Conservation (phyloP, 2,329 filamentous ascomycete genomes). For the Fusarium paranaense region DNA sequence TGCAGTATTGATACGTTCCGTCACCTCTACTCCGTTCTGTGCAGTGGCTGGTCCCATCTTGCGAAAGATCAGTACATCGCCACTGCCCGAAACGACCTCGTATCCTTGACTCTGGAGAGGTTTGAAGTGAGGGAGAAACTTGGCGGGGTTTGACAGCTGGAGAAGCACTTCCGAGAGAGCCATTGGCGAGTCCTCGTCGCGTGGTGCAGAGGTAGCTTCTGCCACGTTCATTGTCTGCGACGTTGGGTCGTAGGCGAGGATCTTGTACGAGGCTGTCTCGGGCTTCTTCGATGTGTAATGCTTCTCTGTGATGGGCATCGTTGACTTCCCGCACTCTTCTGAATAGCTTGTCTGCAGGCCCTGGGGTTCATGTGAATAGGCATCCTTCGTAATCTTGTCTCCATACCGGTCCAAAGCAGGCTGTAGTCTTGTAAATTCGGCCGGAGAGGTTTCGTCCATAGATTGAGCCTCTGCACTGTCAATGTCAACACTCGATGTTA, state of each 20-base stretch:
- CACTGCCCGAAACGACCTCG: conserved; percentile 72
- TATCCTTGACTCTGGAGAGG: conserved; percentile 71
- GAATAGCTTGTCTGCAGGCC: conserved; percentile 61
- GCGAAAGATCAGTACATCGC: conserved; percentile 74
- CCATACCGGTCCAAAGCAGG: conserved; percentile 46
- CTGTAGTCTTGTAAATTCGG: conserved; percentile 41
- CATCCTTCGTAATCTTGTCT: conserved; percentile 44
- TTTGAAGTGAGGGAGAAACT: conserved; percentile 74
- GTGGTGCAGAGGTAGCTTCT: conserved; percentile 68
- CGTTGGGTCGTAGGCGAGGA: conserved; percentile 73
- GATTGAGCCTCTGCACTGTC: conserved; percentile 50
- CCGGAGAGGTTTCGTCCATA: conserved; percentile 57
- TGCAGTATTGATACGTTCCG: not conserved
- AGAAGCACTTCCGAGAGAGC: conserved; percentile 71
- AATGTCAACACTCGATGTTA: conserved; percentile 20
- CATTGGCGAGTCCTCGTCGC: conserved; percentile 60
- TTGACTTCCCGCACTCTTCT: conserved; percentile 54
- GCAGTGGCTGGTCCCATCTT: conserved; percentile 58
- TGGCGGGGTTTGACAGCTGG: conserved; percentile 70
- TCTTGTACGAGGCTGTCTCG: conserved; percentile 62
- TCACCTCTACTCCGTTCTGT: conserved; percentile 1
- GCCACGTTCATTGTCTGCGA: conserved; percentile 68
- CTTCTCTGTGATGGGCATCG: conserved; percentile 52
- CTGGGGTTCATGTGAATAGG: conserved; percentile 59
- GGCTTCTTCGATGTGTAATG: conserved; percentile 36